A percentile compares a stretch with the other conserved stretches of the same genome.
phyloP scores from a whole-genome alignment of 805 yeast genomes.

The Kuraishia capsulata region DNA sequence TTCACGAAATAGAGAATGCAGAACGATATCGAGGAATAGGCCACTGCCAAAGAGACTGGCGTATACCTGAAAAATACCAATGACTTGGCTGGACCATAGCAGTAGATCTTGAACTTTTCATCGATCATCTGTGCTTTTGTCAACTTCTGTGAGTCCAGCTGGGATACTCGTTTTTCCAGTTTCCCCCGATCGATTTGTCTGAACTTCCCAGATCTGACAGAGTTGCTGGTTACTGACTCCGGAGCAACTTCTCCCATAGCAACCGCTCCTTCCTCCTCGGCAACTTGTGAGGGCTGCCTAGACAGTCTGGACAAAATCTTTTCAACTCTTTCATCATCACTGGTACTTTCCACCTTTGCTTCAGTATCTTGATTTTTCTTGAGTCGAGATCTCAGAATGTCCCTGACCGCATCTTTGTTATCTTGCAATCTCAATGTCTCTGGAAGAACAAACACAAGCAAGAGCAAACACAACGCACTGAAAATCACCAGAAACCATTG shows the following conservation, averaged over 20 bases:
- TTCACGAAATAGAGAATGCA: slow-evolving; percentile 65
- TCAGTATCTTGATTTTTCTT: slow-evolving; percentile 4
- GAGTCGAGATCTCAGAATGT: slow-evolving; percentile 25
- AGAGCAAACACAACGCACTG: slow-evolving; percentile 41
- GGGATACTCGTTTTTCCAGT: slow-evolving; percentile 10
- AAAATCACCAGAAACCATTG: slow-evolving; percentile 76
- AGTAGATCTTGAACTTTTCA: slow-evolving; percentile 20
- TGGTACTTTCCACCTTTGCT: slow-evolving; percentile 1
- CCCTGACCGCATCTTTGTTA: slow-evolving; percentile 42
- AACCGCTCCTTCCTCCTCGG: slow-evolving; percentile 6
- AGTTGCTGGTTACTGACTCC: slow-evolving; percentile 12
- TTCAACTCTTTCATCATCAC: slow-evolving; percentile 15
- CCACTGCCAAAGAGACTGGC: slow-evolving; percentile 59
- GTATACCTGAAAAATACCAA: slow-evolving; percentile 57
- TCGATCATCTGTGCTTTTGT: slow-evolving; percentile 12
- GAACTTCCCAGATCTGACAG: neutral
- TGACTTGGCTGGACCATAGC: slow-evolving; percentile 53
- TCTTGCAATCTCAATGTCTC: slow-evolving; percentile 69
- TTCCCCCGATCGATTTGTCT: slow-evolving; percentile 4
- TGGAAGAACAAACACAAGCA: slow-evolving; percentile 55
- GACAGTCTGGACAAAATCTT: slow-evolving; percentile 26
- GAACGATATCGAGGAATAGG: slow-evolving; percentile 65
- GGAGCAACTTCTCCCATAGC: slow-evolving; percentile 27
- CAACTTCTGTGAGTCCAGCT: slow-evolving; percentile 8
- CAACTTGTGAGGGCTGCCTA: slow-evolving; percentile 11